A percentile compares a stretch with the other conserved stretches of the same genome.
Evolutionary conservation across 306 rosid species (phyloP).

Genomic region (Prosopis cineraria): DNA sequence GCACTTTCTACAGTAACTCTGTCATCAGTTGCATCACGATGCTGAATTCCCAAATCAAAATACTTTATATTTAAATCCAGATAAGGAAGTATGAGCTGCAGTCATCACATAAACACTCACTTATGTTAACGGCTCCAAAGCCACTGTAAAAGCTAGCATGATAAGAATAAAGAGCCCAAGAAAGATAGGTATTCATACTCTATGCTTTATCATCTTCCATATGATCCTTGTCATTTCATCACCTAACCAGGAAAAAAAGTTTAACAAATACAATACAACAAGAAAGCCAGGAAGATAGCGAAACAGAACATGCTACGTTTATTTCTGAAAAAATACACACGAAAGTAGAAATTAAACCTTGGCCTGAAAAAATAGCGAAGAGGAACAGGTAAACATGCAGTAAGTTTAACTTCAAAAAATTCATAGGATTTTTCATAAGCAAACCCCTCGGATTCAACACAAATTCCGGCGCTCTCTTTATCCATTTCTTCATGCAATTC

Average conservation of each 20-base stretch:
- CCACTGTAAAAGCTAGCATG: neutral
- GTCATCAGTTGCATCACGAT: conserved; percentile 89
- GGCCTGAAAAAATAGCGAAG: neutral
- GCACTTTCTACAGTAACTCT: conserved; percentile 91
- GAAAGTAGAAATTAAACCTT: neutral
- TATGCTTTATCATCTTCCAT: conserved; percentile 85
- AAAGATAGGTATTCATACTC: conserved; percentile 45
- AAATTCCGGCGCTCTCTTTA: too few relatives aligned
- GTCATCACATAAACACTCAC: conserved; percentile 6
- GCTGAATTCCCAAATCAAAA: conserved; percentile 82
- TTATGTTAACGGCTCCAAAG: conserved; percentile 11
- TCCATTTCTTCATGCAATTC: neutral
- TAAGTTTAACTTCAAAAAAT: neutral
- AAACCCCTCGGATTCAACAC: neutral
- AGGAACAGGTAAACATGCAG: neutral
- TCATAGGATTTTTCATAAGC: neutral
- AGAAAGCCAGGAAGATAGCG: neutral
- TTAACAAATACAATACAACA: neutral
- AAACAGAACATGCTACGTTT: neutral
- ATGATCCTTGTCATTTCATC: conserved; percentile 96
- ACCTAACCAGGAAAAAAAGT: conserved; percentile 46
- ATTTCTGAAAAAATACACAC: neutral
- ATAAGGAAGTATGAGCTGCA: conserved; percentile 91
- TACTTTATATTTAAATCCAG: conserved; percentile 89
- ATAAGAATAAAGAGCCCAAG: neutral